Percentiles rank a stretch among this genome's conserved stretches.
Conservation (phyloP, 176 grass and related monocot species). For the Poa annua region DNA sequence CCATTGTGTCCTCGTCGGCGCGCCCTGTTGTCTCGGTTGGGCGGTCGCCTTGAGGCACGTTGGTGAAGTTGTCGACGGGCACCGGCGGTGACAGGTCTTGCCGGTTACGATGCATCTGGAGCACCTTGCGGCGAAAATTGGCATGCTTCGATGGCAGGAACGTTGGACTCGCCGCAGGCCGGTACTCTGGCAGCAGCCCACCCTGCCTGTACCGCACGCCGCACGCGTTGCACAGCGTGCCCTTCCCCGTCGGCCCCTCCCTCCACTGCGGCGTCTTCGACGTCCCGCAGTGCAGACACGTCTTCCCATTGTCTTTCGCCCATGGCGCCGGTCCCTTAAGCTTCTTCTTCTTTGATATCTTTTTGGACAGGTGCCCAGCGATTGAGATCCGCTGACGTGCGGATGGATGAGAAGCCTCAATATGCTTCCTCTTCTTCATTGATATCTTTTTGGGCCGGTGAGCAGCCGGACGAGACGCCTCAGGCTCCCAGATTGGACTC, state of each 20-base stretch:
- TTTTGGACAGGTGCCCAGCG: too few relatives aligned
- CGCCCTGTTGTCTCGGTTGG: too few relatives aligned
- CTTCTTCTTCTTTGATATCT: too few relatives aligned
- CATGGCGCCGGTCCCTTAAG: not conserved
- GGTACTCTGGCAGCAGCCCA: slow-evolving; percentile 82
- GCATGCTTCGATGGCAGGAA: slow-evolving; percentile 70
- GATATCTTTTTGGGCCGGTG: not conserved
- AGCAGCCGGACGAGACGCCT: not conserved
- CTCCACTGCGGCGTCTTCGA: slow-evolving; percentile 87
- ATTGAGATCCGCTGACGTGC: too few relatives aligned
- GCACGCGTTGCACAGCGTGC: slow-evolving; percentile 91
- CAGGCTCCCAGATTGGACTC: slow-evolving; percentile 17
- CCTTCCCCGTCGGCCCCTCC: slow-evolving; percentile 70
- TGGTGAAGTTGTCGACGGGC: not conserved
- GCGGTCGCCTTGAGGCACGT: not conserved
- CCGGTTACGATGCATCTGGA: slow-evolving; percentile 52
- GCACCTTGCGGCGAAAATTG: slow-evolving; percentile 67
- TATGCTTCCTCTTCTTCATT: not conserved
- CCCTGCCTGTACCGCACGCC: slow-evolving; percentile 76
- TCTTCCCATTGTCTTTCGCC: slow-evolving; percentile 6
- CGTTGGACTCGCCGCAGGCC: slow-evolving; percentile 68
- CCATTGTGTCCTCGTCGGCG: not conserved
- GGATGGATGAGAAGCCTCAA: too few relatives aligned
- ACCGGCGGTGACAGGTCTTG: not conserved
- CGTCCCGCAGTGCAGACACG: slow-evolving; percentile 71